Percentiles rank a stretch among this genome's conserved stretches.
phyloP scores from a whole-genome alignment of 139 green algal species.

The Coelastrella sp. region DNA sequence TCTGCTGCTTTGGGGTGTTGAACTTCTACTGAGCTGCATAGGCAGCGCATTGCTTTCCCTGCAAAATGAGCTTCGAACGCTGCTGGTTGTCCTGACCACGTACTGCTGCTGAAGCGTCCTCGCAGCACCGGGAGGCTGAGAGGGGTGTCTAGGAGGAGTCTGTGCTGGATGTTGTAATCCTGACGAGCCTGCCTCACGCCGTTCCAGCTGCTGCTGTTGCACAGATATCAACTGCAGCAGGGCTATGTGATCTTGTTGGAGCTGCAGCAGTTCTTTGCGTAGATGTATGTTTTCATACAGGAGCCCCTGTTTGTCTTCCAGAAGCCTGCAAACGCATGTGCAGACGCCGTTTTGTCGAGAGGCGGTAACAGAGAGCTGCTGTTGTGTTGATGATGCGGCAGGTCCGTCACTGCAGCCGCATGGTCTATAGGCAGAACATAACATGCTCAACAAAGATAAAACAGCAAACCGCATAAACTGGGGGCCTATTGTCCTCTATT shows the following conservation, averaged over 20 bases:
- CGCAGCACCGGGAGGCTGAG: too few relatives aligned
- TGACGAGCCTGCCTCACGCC: not conserved
- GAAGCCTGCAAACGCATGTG: not conserved
- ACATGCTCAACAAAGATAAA: not conserved
- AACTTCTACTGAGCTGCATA: not conserved
- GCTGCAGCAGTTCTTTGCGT: conserved; percentile 14
- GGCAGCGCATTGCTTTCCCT: not conserved
- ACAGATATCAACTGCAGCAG: conserved; percentile 6
- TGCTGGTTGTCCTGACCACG: not conserved
- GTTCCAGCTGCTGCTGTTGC: not conserved
- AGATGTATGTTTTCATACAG: conserved; percentile 23
- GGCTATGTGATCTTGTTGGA: conserved; percentile 25
- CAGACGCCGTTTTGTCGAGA: not conserved
- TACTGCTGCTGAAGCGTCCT: not conserved
- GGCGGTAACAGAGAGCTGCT: not conserved
- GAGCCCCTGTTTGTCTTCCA: not conserved
- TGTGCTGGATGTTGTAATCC: not conserved
- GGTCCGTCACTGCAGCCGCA: not conserved
- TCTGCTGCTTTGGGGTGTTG: not conserved
- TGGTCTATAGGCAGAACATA: not conserved
- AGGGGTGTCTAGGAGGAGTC: not conserved
- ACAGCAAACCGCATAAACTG: not conserved
- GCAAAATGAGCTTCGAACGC: not conserved
- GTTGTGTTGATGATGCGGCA: not conserved
- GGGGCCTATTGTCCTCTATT: not conserved